Conservation (phyloP, 495 filamentous ascomycete species). For the Penicillium alfredii region DNA sequence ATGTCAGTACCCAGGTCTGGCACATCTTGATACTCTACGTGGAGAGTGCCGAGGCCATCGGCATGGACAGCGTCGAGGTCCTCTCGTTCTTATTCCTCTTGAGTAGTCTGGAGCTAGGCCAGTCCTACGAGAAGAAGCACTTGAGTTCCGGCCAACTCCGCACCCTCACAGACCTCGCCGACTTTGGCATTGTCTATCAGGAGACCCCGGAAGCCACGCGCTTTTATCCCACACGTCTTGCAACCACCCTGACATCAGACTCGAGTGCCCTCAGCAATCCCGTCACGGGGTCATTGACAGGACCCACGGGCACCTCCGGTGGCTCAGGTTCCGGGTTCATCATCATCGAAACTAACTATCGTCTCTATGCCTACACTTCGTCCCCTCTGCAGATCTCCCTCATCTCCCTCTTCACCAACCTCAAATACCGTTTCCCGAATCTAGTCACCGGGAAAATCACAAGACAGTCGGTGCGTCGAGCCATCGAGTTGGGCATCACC, state of each 20-base stretch:
- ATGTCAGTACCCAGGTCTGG: conserved; percentile 95
- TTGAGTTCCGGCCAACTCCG: conserved; percentile 74
- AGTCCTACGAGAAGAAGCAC: conserved; percentile 74
- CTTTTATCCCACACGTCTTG: conserved; percentile 92
- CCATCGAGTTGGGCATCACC: conserved; percentile 87
- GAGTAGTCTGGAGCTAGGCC: conserved; percentile 86
- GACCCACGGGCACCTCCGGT: conserved; percentile 29
- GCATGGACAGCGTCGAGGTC: conserved; percentile 85
- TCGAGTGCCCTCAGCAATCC: conserved; percentile 50
- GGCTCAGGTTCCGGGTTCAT: conserved; percentile 69
- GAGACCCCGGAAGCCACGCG: conserved; percentile 49
- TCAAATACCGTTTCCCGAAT: conserved; percentile 84
- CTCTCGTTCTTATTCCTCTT: conserved; percentile 94
- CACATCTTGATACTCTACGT: conserved; percentile 89
- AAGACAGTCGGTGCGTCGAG: conserved; percentile 74
- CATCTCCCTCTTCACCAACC: conserved; percentile 79
- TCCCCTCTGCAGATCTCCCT: conserved; percentile 91
- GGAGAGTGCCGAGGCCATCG: conserved; percentile 69
- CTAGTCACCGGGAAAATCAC: conserved; percentile 87
- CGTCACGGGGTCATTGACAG: conserved; percentile 30
- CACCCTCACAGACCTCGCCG: conserved; percentile 77
- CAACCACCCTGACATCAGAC: conserved; percentile 89
- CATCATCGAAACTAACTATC: conserved; percentile 98
- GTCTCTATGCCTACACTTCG: conserved; percentile 91
- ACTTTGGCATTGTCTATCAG: conserved; percentile 88